Conservation (phyloP, 1,284 basidiomycete species). For the Irpex sp. region DNA sequence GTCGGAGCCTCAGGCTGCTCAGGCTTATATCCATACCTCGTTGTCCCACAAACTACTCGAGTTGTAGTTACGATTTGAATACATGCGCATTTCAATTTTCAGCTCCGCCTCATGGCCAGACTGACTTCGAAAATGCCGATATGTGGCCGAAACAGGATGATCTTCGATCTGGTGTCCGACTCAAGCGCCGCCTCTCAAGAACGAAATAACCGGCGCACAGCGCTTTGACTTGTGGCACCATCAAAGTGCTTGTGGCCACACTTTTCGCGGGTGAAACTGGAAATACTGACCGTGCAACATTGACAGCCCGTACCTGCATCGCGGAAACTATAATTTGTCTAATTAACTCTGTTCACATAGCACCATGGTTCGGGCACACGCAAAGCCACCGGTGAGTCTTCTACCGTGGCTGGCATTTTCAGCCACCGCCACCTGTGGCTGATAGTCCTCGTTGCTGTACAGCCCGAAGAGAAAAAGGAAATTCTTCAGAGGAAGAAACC, state of each 20-base stretch:
- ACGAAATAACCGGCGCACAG: neutral
- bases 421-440: conserved; percentile 21
- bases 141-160: neutral
- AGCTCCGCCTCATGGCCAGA: neutral
- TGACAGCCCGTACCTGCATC: neutral
- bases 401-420: conserved; percentile 13
- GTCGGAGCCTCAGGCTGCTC: too few relatives aligned
- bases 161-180: neutral
- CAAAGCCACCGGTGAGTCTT: conserved; percentile 27
- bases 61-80: too few relatives aligned
- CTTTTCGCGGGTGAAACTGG: neutral
- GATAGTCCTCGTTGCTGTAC: conserved; percentile 7
- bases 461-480: conserved; percentile 50
- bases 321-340: neutral
- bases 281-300: neutral
- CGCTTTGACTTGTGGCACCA: neutral
- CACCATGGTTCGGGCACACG: conserved; percentile 28
- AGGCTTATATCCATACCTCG: too few relatives aligned
- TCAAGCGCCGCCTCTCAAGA: neutral
- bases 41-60: too few relatives aligned
- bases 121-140: neutral
- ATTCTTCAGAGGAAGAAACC: conserved; percentile 45
- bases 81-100: too few relatives aligned
- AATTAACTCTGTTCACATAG: neutral
- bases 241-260: conserved; percentile 1